These are phyloP conservation scores for Trichosporon coremiiforme DNA, from an alignment of 1,284 basidiomycete species.

Conservation along the genomic window DNA sequence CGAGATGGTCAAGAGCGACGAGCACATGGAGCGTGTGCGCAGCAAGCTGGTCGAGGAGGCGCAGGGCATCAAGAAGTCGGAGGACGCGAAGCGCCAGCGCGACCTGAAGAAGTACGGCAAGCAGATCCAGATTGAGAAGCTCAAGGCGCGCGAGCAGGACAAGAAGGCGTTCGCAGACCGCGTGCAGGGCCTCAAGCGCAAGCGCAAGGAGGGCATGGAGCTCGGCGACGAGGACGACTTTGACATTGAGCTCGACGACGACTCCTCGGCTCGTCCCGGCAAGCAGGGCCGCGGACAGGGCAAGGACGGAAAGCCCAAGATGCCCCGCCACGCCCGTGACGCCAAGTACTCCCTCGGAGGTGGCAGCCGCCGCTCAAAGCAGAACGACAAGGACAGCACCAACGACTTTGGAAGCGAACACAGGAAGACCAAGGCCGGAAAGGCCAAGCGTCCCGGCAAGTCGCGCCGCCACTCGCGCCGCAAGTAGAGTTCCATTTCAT, in stretches of 20 bases:
- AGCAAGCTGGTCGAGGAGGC: slow-evolving; percentile 84
- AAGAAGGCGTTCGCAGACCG: slow-evolving; percentile 85
- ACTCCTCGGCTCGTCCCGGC: background rate
- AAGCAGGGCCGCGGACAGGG: slow-evolving; percentile 37
- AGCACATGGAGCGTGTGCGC: slow-evolving; percentile 97
- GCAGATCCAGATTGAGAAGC: slow-evolving; percentile 86
- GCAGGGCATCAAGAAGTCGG: slow-evolving; percentile 85
- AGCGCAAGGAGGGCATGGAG: slow-evolving; percentile 81
- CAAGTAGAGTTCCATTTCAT: slow-evolving; percentile 17
- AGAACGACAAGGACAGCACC: slow-evolving; percentile 76
- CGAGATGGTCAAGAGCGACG: slow-evolving; percentile 97
- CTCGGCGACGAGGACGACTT: slow-evolving; percentile 60
- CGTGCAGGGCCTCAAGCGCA: slow-evolving; percentile 81
- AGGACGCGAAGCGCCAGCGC: slow-evolving; percentile 87
- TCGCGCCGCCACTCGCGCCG: slow-evolving; percentile 31
- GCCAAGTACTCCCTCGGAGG: slow-evolving; percentile 76
- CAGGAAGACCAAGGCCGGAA: slow-evolving; percentile 32
- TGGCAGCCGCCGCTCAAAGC: slow-evolving; percentile 68
- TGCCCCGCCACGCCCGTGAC: slow-evolving; percentile 71
- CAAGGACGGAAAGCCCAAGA: slow-evolving; percentile 51
- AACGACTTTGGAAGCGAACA: slow-evolving; percentile 64
- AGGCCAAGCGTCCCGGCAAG: slow-evolving; percentile 44
- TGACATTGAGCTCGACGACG: slow-evolving; percentile 29
- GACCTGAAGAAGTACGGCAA: slow-evolving; percentile 98
- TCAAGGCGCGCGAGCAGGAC: slow-evolving; percentile 70